phyloP scores from a whole-genome alignment of 768 basidiomycete genomes.

The Wakefieldia striispora region DNA sequence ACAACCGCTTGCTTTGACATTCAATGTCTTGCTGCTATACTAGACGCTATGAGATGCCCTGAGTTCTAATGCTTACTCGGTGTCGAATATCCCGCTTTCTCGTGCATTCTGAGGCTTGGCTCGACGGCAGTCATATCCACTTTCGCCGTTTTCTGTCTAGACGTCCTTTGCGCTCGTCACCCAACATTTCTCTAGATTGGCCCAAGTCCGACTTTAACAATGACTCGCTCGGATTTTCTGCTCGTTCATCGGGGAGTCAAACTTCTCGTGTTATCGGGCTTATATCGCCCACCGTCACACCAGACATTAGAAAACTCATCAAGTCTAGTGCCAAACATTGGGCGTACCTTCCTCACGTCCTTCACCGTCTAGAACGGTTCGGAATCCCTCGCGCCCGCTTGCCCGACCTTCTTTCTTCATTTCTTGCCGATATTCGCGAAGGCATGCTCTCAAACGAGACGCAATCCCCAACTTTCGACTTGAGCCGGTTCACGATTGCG shows the following conservation, averaged over 20 bases:
- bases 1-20: constrained; percentile 14
- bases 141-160: constrained; percentile 18
- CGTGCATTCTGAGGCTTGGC: constrained; percentile 14
- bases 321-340: constrained; percentile 38
- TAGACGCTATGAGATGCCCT: constrained; percentile 2
- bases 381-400: constrained; percentile 46
- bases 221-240: not conserved
- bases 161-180: not conserved
- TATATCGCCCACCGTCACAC: not conserved
- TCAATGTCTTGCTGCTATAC: not conserved
- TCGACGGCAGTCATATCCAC: constrained; percentile 18
- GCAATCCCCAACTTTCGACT: constrained; percentile 32
- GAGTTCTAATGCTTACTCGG: constrained; percentile 22
- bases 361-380: constrained; percentile 43
- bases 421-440: constrained; percentile 36
- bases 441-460: constrained; percentile 26
- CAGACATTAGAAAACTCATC: constrained; percentile 30
- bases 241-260: constrained; percentile 1
- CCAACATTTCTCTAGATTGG: constrained; percentile 2
- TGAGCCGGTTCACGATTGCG: constrained; percentile 43
- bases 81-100: constrained; percentile 15
- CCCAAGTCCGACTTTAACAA: not conserved
- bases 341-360: constrained; percentile 33
- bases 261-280: not conserved
- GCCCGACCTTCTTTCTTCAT: constrained; percentile 41